These are phyloP conservation scores for Kodamaea kakaduensis DNA, from an alignment of 805 yeast genomes.

Conservation along the genomic window DNA sequence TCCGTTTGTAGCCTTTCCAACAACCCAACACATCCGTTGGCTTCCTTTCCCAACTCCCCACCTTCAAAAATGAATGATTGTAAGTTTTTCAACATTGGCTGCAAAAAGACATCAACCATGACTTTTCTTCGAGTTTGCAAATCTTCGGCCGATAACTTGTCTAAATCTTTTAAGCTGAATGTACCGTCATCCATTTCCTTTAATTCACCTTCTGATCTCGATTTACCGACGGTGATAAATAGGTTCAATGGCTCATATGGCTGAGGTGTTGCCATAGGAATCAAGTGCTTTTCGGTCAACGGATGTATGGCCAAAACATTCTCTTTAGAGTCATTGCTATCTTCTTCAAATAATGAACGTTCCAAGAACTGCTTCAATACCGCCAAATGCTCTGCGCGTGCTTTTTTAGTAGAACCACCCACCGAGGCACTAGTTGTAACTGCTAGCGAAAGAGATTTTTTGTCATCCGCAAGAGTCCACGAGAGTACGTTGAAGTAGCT, in stretches of 20 bases:
- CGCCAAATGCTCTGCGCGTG: conserved; percentile 39
- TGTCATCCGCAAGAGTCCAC: conserved; percentile 55
- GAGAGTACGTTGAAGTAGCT: conserved; percentile 67
- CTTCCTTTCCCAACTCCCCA: conserved; percentile 62
- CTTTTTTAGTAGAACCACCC: conserved; percentile 33
- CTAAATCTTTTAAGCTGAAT: conserved; percentile 35
- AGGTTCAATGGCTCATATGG: conserved; percentile 64
- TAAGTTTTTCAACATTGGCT: conserved; percentile 49
- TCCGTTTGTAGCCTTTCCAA: conserved; percentile 10
- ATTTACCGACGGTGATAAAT: conserved; percentile 38
- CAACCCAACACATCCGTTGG: conserved; percentile 23
- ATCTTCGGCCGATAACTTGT: conserved; percentile 57
- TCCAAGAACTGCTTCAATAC: conserved; percentile 43
- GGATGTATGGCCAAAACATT: conserved; percentile 36
- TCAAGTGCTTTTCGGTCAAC: conserved; percentile 47
- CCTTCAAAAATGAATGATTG: conserved; percentile 58
- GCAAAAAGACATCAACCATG: conserved; percentile 49
- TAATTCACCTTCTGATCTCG: conserved; percentile 5
- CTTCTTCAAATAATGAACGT: conserved; percentile 36
- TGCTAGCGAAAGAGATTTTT: conserved; percentile 33
- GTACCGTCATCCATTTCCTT: conserved; percentile 21
- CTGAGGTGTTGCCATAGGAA: conserved; percentile 50
- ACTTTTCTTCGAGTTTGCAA: conserved; percentile 49
- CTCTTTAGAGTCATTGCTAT: conserved; percentile 13
- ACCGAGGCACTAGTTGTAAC: conserved; percentile 30